Percentiles rank a stretch among this genome's conserved stretches.
Evolutionary conservation across 805 yeast species (phyloP).

Genomic region (Yamadazyma phyllophila): DNA sequence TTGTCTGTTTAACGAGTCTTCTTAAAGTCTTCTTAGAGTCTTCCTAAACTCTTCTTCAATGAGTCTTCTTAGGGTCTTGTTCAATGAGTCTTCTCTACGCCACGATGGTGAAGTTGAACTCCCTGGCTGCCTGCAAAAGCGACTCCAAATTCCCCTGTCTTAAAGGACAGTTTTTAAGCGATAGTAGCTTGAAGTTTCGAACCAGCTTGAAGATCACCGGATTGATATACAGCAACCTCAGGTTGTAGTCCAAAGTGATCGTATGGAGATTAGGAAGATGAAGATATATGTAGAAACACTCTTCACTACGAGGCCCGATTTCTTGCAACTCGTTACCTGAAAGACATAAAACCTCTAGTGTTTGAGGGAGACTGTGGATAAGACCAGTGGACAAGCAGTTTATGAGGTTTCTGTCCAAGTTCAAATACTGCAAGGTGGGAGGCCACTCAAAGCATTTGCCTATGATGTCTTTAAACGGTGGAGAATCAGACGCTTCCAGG

Average conservation of each 20-base stretch:
- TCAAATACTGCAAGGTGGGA: conserved; percentile 18
- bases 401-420: conserved; percentile 26
- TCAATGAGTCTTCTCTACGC: conserved; percentile 8
- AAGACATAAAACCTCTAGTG: conserved; percentile 19
- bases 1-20: too few species aligned
- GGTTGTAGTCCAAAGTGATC: conserved; percentile 19
- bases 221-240: conserved; percentile 13
- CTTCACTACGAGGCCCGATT: conserved; percentile 1
- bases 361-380: conserved; percentile 25
- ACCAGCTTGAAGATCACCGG: conserved; percentile 16
- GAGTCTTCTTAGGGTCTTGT: too few species aligned
- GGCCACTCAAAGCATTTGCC: conserved; percentile 24
- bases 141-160: conserved; percentile 12
- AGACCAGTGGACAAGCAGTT: conserved; percentile 17
- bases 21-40: too few species aligned
- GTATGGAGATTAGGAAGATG: conserved; percentile 20
- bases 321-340: conserved; percentile 16
- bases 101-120: conserved; percentile 7
- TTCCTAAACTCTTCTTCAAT: too few species aligned
- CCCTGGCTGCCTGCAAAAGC: conserved; percentile 10
- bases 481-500: neutral
- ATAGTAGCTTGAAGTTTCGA: conserved; percentile 3
- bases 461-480: conserved; percentile 16
- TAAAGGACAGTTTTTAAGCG: conserved; percentile 16
- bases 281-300: neutral